Base-by-base conservation (phyloP, 129 eudicot species). In the Smallanthus sonchifolius region DNA sequence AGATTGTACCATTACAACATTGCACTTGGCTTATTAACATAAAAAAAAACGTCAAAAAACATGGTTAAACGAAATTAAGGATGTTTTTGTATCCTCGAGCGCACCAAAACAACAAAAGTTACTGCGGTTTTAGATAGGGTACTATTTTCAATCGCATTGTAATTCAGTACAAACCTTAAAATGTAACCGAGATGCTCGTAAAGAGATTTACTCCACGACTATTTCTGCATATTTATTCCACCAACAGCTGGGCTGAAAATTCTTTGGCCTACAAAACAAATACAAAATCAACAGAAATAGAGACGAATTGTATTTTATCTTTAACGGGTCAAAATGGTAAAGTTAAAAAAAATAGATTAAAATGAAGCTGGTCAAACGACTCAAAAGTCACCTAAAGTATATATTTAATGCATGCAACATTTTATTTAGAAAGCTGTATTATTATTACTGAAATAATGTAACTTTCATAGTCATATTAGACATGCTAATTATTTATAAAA, bases 21-120 rank as follows among this genome's bases (percentile, higher is more conserved):
- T 72, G 83, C 72, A 49, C 69, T 52, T 66, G 68, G 35, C 78
- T 83, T 86, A 83, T 83, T 77, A 76, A 65, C 79, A 61, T 65
- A 35, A 54, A 13, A 45, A 38, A 37, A 77, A 67, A 48, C 10
- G 55, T 76, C 49, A 32, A 44, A 62, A 64, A 83, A 62, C 44
- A 67, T 24, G 19, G 42, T 13, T 30, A 10, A 13, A 60, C 32
- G 65, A 60, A 30, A 19, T 60, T 60, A 57, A 51, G 9, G 69
- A 85, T 49, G 70, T 66, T 59, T 73, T 70, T 75, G 56, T 24
- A 68, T 84, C 82, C 65, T 78, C 64, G 74, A 65, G 64, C 56
- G 77, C 81, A 77, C 60, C 32, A 10, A 74, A 72, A 72, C 77
- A 77, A 42, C 67, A 83, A 28, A 79, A 79, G 75, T 60, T 65